Evolutionary conservation across 2,329 filamentous ascomycete genomes (phyloP).

Genomic region (Fusarium sp.): DNA sequence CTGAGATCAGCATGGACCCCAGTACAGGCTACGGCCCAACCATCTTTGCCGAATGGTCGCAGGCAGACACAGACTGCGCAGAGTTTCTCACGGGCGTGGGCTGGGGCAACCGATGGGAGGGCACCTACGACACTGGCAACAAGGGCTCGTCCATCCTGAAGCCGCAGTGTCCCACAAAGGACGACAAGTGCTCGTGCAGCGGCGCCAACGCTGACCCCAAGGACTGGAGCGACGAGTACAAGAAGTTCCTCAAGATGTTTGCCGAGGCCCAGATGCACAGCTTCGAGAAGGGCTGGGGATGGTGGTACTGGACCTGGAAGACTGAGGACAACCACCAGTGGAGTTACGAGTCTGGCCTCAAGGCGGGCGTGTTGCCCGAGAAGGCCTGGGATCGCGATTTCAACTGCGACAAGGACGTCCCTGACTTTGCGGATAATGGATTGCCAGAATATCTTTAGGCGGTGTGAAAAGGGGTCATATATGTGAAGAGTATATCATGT

Average conservation of each 20-base stretch:
- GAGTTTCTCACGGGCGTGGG: conserved; percentile 88
- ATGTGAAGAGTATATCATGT: conserved; percentile 17
- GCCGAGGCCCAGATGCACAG: conserved; percentile 95
- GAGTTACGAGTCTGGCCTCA: conserved; percentile 87
- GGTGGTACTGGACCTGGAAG: conserved; percentile 99
- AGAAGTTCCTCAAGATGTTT: conserved; percentile 86
- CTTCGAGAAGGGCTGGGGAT: conserved; percentile 93
- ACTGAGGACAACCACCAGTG: conserved; percentile 88
- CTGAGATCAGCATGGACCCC: conserved; percentile 76
- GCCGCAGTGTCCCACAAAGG: conserved; percentile 78
- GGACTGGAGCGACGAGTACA: conserved; percentile 78
- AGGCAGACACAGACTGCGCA: conserved; percentile 96
- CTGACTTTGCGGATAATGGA: conserved; percentile 58
- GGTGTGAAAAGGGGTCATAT: not conserved
- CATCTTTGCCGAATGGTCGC: conserved; percentile 95
- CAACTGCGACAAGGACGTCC: conserved; percentile 70
- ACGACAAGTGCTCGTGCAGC: conserved; percentile 75
- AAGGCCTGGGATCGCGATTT: conserved; percentile 79
- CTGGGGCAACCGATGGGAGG: conserved; percentile 90
- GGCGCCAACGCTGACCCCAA: conserved; percentile 78
- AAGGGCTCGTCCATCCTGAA: conserved; percentile 69
- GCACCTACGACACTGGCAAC: conserved; percentile 79
- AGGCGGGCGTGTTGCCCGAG: conserved; percentile 80
- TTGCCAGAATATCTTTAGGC: conserved; percentile 62
- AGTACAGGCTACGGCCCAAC: conserved; percentile 89